Evolutionary conservation across 2,329 filamentous ascomycete genomes (phyloP).

Genomic region (Akanthomyces muscarius): DNA sequence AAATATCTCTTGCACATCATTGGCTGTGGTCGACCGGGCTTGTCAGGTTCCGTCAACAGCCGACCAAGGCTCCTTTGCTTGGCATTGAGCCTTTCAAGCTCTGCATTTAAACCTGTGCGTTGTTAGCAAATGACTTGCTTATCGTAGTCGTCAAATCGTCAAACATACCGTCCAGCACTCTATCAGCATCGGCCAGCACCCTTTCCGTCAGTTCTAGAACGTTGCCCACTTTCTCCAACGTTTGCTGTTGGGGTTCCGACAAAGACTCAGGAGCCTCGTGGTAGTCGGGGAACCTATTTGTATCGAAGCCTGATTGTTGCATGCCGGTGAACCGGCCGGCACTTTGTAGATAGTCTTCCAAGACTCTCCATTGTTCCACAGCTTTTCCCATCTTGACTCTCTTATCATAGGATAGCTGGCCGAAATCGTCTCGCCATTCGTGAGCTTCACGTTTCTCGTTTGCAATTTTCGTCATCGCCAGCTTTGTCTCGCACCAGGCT

Average conservation of each 20-base stretch:
- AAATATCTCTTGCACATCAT: conserved; percentile 44
- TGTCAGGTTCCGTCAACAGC: conserved; percentile 38
- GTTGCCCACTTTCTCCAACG: conserved; percentile 30
- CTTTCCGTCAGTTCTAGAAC: conserved; percentile 32
- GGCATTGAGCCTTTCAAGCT: conserved; percentile 31
- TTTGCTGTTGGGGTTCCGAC: conserved; percentile 30
- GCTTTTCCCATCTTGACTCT: conserved; percentile 29
- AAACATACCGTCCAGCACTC: conserved; percentile 34
- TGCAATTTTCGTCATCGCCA: conserved; percentile 24
- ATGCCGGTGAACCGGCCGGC: conserved; percentile 35
- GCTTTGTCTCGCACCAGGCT: conserved; percentile 33
- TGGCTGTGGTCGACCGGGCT: conserved; percentile 33
- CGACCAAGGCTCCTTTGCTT: conserved; percentile 36
- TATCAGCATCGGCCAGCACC: conserved; percentile 33
- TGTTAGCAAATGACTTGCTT: conserved; percentile 22
- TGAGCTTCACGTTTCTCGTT: conserved; percentile 26
- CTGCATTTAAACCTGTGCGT: conserved; percentile 27
- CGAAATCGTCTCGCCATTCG: conserved; percentile 28
- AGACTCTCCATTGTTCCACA: conserved; percentile 30
- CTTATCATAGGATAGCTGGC: conserved; percentile 27
- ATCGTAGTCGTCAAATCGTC: neutral
- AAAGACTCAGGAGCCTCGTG: conserved; percentile 36
- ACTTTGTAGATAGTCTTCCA: conserved; percentile 34
- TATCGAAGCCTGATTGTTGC: conserved; percentile 36
- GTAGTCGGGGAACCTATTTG: conserved; percentile 36